Base-by-base conservation (phyloP, 345 rosid genomes). In the Bruguiera sexangula region DNA sequence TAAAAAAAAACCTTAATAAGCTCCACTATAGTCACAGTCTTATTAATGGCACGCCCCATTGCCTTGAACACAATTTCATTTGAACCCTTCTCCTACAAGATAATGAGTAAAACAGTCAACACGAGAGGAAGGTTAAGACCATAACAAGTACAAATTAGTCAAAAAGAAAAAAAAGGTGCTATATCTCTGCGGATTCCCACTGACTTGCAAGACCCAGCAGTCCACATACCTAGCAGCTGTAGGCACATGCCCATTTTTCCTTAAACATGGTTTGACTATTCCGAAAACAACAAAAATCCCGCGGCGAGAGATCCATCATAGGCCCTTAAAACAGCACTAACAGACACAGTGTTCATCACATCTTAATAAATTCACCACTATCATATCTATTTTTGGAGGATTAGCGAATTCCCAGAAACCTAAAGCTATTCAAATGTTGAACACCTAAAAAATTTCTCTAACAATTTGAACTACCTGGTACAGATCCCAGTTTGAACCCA, bases 41-140 rank as follows among this genome's bases (percentile, higher is more conserved):
- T 94, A 81, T 88, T 94, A 75, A 94, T 94, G 77, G 99, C 99
- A 81, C 90, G 85, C 68, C 97, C 99, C 99, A 94, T 94, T 52
- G 99, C 99, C 89, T 94, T 94, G 76, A 94, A 85, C 24, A 88
- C 85, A 74, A 94, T 83, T 74, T 88, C 96, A 75, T 82, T 76
- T 3, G 93, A 81, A 15, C 87, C 90, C 67, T 85, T 95, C 19
- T 95, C 97, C 99, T 95, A 50, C 63, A 70, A 58, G 62, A 39
- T 6, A 21, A 27, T 19, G 32, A 6, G 55, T 6, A 10, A 55
- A 24, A 37, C 65, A 60, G 4, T 48, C 6, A 46, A 64, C 24
- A 59, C 29, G 1, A 6, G 65, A 10, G 29, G 59, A 50, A 39
- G 26, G 9, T 19, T 36, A 21, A 51, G 3, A 10, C 1, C 22